Evolutionary conservation across 805 yeast species (phyloP), one percentile per base, ranked within the genome.

Genomic region (Cyberlindnera maritima): DNA sequence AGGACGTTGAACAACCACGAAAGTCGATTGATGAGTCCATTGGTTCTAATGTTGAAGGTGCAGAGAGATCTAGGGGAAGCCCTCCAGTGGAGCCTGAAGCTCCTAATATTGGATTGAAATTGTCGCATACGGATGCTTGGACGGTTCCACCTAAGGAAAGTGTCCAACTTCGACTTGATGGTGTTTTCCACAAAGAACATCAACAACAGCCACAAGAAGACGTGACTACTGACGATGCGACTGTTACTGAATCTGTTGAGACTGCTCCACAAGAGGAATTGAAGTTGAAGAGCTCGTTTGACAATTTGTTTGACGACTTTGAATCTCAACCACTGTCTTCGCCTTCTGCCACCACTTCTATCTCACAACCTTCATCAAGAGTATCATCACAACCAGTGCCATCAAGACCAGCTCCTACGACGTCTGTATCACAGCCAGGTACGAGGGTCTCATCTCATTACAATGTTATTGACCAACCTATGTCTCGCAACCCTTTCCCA

Each of bases 121-220:
- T 55, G 7, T 36, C 57, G 1, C 44, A 47, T 13, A 58, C 63
- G 0, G 61, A 55, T 19, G 62, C 61, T 1, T 58, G 62, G 63
- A 44, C 37, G 1, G 25, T 41, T 19, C 56, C 54, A 4, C 26
- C 28, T 1, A 28, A 42, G 13, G 38, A 32, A 9, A 9, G 18
- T 19, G 26, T 31, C 8, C 10, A 41, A 36, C 20, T 49, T 25
- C 39, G 50, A 18, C 36, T 54, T 14, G 56, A 56, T 36, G 63
- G 59, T 4, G 60, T 58, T 10, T 60, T 58, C 50, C 60, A 53
- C 32, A 36, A 21, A 12, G 39, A 21, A 11, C 31, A 11, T 11
- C 13, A 7, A 11, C 31, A 11, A 14, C 31, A 28, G 11, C n/a
- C 31, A 13, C n/a, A 11, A 9, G 18, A 19, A 18, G 37, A 35